A percentile compares a stretch with the other conserved stretches of the same genome.
phyloP scores from a whole-genome alignment of 768 basidiomycete genomes.

The Pleurotus cornucopiae region DNA sequence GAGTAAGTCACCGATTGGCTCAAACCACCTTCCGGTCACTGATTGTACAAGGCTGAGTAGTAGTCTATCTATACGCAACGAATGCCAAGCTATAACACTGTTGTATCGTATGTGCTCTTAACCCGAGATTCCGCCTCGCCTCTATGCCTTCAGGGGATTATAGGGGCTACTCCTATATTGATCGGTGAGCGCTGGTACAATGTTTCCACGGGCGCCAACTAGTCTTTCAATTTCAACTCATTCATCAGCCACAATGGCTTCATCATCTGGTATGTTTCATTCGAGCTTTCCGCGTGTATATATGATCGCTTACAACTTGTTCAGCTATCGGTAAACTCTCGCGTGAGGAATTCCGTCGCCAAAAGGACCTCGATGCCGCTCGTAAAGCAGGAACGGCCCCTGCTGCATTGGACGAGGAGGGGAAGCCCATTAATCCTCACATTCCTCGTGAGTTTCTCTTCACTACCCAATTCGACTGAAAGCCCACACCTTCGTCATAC shows the following conservation, averaged over 20 bases:
- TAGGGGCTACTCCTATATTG: too few relatives aligned
- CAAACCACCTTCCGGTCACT: too few relatives aligned
- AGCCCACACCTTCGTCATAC: neutral
- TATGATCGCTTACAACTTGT: slow-evolving; percentile 6
- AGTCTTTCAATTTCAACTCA: neutral
- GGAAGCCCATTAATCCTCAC: slow-evolving; percentile 95
- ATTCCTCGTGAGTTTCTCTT: slow-evolving; percentile 76
- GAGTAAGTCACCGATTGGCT: too few relatives aligned
- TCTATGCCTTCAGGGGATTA: too few relatives aligned
- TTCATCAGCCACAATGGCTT: slow-evolving; percentile 1
- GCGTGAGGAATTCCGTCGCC: slow-evolving; percentile 89
- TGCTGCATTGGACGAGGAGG: slow-evolving; percentile 92
- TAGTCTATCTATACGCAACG: too few relatives aligned
- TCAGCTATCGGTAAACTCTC: slow-evolving; percentile 78
- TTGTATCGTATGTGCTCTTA: too few relatives aligned
- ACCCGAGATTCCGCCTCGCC: too few relatives aligned
- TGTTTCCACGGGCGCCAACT: too few relatives aligned
- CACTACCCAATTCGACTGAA: slow-evolving; percentile 1
- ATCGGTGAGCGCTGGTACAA: too few relatives aligned
- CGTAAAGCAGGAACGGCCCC: slow-evolving; percentile 98
- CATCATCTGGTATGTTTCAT: neutral
- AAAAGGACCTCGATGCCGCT: slow-evolving; percentile 97
- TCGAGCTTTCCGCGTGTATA: neutral
- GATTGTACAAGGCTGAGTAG: too few relatives aligned
- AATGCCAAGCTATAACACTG: too few relatives aligned